These are phyloP conservation scores for Euptelea pleiosperma DNA, from an alignment of 164 flowering plant species.

Conservation along the genomic window DNA sequence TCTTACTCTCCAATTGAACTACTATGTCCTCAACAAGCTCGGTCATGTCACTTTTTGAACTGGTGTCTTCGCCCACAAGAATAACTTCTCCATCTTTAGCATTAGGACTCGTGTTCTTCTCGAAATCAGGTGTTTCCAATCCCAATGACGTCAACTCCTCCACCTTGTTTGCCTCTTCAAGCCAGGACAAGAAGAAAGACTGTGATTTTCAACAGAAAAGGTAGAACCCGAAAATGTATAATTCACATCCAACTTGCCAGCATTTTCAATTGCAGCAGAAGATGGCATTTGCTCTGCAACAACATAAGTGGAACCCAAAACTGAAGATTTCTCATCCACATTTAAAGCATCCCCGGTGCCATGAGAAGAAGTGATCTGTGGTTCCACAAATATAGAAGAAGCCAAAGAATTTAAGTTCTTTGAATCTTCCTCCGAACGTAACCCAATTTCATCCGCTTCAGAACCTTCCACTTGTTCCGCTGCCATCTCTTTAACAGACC, in stretches of 20 bases:
- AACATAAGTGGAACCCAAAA: slow-evolving; percentile 7
- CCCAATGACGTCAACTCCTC: slow-evolving; percentile 4
- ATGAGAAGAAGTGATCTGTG: not conserved
- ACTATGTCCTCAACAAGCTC: slow-evolving; percentile 54
- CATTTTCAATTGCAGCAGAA: slow-evolving; percentile 3
- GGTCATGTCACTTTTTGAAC: slow-evolving; percentile 35
- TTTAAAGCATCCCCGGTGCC: not conserved
- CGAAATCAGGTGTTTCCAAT: slow-evolving; percentile 14
- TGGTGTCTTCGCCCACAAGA: slow-evolving; percentile 25
- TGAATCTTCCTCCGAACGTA: slow-evolving; percentile 8
- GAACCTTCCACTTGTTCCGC: slow-evolving; percentile 6
- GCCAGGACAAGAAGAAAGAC: slow-evolving; percentile 7
- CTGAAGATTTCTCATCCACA: not conserved
- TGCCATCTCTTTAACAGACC: not conserved
- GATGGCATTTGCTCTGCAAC: not conserved
- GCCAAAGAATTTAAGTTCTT: slow-evolving; percentile 1
- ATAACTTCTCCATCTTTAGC: slow-evolving; percentile 24
- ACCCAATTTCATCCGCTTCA: slow-evolving; percentile 12
- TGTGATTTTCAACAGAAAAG: slow-evolving; percentile 1
- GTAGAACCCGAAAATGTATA: slow-evolving; percentile 2
- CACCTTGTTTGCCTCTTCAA: slow-evolving; percentile 14
- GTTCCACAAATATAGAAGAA: slow-evolving; percentile 1
- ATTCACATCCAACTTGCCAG: slow-evolving; percentile 6
- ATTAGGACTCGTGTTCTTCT: not conserved
- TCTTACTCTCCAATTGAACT: slow-evolving; percentile 45